A percentile compares a stretch with the other conserved stretches of the same genome.
phyloP scores from a whole-genome alignment of 495 filamentous ascomycete species.

The Copromyces sp. region DNA sequence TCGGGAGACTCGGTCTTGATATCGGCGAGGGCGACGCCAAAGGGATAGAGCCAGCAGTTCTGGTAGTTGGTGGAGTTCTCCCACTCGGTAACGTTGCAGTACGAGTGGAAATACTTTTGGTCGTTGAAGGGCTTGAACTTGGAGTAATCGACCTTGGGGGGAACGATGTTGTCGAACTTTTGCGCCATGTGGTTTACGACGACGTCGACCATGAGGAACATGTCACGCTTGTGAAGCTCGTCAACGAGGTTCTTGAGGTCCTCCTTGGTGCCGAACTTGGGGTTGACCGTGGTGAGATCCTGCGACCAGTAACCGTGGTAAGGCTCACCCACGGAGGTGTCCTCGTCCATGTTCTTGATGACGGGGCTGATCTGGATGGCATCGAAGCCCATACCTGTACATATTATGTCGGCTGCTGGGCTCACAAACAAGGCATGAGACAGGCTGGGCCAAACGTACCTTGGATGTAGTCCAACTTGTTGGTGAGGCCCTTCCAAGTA shows the following conservation, averaged over 20 bases:
- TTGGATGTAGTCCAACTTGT: conserved; percentile 26
- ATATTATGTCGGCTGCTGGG: conserved; percentile 12
- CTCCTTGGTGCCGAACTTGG: conserved; percentile 51
- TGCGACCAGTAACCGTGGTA: conserved; percentile 74
- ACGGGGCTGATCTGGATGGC: conserved; percentile 78
- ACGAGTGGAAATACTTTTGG: conserved; percentile 55
- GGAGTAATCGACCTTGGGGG: conserved; percentile 47
- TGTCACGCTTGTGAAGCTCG: conserved; percentile 52
- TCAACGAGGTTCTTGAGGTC: conserved; percentile 52
- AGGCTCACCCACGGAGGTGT: conserved; percentile 41
- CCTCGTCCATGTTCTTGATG: conserved; percentile 45
- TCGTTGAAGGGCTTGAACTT: conserved; percentile 60
- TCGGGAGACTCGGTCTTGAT: conserved; percentile 50
- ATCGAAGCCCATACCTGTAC: conserved; percentile 70
- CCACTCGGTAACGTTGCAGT: conserved; percentile 56
- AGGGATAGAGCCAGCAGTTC: conserved; percentile 54
- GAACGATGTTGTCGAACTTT: conserved; percentile 33
- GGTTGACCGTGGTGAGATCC: conserved; percentile 53
- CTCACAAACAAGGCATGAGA: not conserved
- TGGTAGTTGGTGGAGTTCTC: conserved; percentile 36
- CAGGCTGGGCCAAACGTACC: conserved; percentile 7
- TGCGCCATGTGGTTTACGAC: conserved; percentile 72
- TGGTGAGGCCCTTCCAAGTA: conserved; percentile 41
- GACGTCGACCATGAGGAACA: conserved; percentile 71
- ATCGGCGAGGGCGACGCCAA: conserved; percentile 52